These are phyloP conservation scores for Boletus subluridellus DNA, from an alignment of 1,284 basidiomycete genomes.

Conservation along the genomic window DNA sequence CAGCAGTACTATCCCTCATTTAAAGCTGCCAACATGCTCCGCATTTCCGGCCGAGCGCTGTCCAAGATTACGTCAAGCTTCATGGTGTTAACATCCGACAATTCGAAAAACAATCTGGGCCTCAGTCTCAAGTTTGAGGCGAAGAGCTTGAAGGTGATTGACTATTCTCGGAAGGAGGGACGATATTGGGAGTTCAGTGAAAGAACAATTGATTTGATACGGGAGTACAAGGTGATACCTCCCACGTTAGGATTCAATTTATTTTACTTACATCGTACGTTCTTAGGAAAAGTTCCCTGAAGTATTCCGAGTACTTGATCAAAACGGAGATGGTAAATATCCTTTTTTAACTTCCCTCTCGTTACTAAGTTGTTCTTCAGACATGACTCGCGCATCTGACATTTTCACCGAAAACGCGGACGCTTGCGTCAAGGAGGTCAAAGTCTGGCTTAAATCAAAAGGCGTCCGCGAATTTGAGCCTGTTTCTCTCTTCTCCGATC, in stretches of 20 bases:
- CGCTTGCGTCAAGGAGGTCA: slow-evolving; percentile 70
- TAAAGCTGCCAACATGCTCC: slow-evolving; percentile 66
- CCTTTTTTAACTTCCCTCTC: neutral
- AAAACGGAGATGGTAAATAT: slow-evolving; percentile 61
- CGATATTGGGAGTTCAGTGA: slow-evolving; percentile 93
- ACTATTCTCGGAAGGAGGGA: slow-evolving; percentile 85
- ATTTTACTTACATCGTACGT: neutral
- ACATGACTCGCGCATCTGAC: slow-evolving; percentile 70
- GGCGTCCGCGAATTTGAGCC: slow-evolving; percentile 90
- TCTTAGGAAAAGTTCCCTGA: slow-evolving; percentile 71
- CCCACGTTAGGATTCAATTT: neutral
- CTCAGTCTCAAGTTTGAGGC: slow-evolving; percentile 96
- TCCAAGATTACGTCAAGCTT: slow-evolving; percentile 92
- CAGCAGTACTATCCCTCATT: slow-evolving; percentile 75
- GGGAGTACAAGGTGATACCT: slow-evolving; percentile 71
- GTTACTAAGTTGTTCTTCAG: slow-evolving; percentile 38
- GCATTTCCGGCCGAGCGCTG: slow-evolving; percentile 71
- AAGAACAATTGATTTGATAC: slow-evolving; percentile 77
- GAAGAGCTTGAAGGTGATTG: slow-evolving; percentile 93
- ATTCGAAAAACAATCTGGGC: slow-evolving; percentile 87
- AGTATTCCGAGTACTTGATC: slow-evolving; percentile 69
- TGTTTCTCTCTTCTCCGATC: slow-evolving; percentile 89
- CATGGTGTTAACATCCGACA: slow-evolving; percentile 74
- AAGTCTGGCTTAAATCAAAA: slow-evolving; percentile 82
- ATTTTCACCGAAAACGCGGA: slow-evolving; percentile 74